A percentile compares a stretch with the other conserved stretches of the same genome.
These are phyloP conservation scores for Allium fistulosum DNA, from an alignment of 106 monocot species.

Conservation along the genomic window DNA sequence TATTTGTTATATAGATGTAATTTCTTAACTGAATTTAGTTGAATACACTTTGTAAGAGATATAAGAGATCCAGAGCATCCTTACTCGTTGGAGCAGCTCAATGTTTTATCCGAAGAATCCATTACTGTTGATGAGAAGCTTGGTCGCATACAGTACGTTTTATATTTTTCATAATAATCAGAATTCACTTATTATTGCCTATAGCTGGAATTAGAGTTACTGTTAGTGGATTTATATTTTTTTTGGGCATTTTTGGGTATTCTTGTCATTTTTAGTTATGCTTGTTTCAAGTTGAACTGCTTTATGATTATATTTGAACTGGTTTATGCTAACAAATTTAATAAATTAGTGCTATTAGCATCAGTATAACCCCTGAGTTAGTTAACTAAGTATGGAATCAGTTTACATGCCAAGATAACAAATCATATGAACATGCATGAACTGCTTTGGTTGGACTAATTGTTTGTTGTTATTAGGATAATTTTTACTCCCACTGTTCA, in stretches of 20 bases:
- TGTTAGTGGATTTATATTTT: too few relatives aligned
- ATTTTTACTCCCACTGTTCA: constrained; percentile 75
- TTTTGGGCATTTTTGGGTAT: too few relatives aligned
- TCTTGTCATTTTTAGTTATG: too few relatives aligned
- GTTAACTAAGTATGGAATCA: too few relatives aligned
- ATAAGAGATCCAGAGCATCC: constrained; percentile 90
- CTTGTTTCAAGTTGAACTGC: too few relatives aligned
- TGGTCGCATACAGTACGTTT: constrained; percentile 41
- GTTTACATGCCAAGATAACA: too few relatives aligned
- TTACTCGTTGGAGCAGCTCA: constrained; percentile 89
- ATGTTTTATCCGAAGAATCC: constrained; percentile 72
- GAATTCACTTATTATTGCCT: neutral
- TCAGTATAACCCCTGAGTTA: too few relatives aligned
- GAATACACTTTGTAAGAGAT: constrained; percentile 61
- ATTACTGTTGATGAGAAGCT: constrained; percentile 76
- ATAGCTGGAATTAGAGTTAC: neutral
- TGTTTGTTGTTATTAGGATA: constrained; percentile 34
- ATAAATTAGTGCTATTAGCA: too few relatives aligned
- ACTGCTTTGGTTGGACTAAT: too few relatives aligned
- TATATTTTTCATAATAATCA: neutral
- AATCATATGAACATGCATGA: too few relatives aligned
- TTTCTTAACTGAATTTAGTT: constrained; percentile 13
- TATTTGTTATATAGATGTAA: neutral
- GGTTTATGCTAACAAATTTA: too few relatives aligned
- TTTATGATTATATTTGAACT: too few relatives aligned